Percentiles rank a stretch among this genome's conserved stretches.
Conservation (phyloP, 495 filamentous ascomycete genomes). For the Penicillium bialowiezense region DNA sequence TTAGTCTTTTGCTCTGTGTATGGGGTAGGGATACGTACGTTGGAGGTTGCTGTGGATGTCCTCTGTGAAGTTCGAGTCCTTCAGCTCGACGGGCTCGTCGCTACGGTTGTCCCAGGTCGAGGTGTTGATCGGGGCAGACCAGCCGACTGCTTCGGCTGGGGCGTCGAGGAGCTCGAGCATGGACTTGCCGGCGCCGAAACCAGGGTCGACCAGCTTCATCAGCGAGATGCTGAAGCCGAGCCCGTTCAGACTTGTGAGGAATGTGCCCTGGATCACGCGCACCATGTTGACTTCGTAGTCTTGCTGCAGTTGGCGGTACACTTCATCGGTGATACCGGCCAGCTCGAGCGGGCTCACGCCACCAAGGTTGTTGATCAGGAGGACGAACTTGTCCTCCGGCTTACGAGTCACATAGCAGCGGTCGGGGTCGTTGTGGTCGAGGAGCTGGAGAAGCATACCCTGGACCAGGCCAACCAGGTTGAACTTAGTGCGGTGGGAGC, state of each 20-base stretch:
- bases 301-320: slow-evolving; percentile 69
- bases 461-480: slow-evolving; percentile 68
- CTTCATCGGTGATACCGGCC: slow-evolving; percentile 84
- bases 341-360: slow-evolving; percentile 86
- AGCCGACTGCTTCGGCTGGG: slow-evolving; percentile 80
- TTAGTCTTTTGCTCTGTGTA: slow-evolving; percentile 14
- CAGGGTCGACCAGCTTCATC: slow-evolving; percentile 76
- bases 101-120: slow-evolving; percentile 53
- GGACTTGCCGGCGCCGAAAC: slow-evolving; percentile 68
- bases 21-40: slow-evolving; percentile 33
- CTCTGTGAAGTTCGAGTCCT: slow-evolving; percentile 53
- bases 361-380: slow-evolving; percentile 94
- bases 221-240: slow-evolving; percentile 88
- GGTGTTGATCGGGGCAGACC: slow-evolving; percentile 66
- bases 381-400: slow-evolving; percentile 58
- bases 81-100: slow-evolving; percentile 40
- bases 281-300: slow-evolving; percentile 70
- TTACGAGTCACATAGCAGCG: slow-evolving; percentile 73
- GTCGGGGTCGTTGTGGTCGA: slow-evolving; percentile 77
- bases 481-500: slow-evolving; percentile 67
- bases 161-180: slow-evolving; percentile 88
- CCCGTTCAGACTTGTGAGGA: slow-evolving; percentile 86
- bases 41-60: slow-evolving; percentile 68
- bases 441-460: slow-evolving; percentile 76
- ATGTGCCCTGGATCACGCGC: slow-evolving; percentile 56